Base-by-base conservation (phyloP, 75 land plant genomes). In the Picea glauca region DNA sequence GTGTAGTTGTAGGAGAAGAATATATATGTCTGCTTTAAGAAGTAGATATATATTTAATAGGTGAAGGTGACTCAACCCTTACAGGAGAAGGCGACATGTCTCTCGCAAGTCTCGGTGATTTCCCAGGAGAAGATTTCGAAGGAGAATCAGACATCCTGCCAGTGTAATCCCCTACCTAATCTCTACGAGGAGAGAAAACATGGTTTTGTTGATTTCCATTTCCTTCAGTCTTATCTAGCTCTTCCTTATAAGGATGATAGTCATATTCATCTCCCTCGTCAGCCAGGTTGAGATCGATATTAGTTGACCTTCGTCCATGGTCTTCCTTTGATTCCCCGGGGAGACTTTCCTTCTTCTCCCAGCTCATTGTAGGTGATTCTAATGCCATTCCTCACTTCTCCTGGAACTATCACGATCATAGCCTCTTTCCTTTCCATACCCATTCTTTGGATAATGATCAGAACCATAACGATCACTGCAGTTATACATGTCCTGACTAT, bases 251-350 rank as follows among this genome's bases (percentile, higher is more conserved):
- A 13, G 57, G 57, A 21, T 74, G 58, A 56, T 74, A 21, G 43
- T 74, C 76, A 46, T 74, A 50, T 20, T 74, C 76, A 74, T 74
- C 76, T 26, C 76, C 76, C 13, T 68, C 72, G 18, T 68, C 76
- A 26, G 76, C 76, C 50, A 54, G 76, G 23, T 74, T 74, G 11
- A 74, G 76, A 74, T 74, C 76, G 50, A 74, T 58, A 56, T 74
- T 46, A 1, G 76, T 33, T 13, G 76, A 74, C 30, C 58, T 74
- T n/a, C 54, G 21, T 56, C 76, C 76, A 74, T 56, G 11, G 5
- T 50, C 76, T 30, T 74, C 76, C 76, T 26, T 74, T 21, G 21
- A 13, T 23, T 50, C 76, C 4, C 0, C 3, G 43, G 43, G 4
- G 43, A 40, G 3, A 40, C 43, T 3, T 40, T 3, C 43, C 43